Percentiles rank a stretch among this genome's conserved stretches.
Conservation (phyloP, 805 yeast genomes). For the Kodamaea leandrae region DNA sequence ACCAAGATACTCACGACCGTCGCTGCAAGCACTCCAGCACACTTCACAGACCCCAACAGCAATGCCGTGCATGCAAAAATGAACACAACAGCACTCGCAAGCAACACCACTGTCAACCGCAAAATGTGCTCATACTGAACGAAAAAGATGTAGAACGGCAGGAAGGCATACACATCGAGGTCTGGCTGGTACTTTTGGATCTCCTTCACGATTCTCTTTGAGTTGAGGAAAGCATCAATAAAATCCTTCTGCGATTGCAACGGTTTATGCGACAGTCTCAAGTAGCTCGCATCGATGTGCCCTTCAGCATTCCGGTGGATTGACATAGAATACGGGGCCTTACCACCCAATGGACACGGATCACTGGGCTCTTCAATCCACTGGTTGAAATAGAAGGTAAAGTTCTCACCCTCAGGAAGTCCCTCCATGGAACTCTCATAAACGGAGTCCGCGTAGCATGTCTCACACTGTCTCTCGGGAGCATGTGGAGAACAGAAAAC, state of each 20-base stretch:
- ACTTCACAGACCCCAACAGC: conserved; percentile 3
- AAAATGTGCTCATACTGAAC: conserved; percentile 79
- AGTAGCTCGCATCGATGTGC: conserved; percentile 55
- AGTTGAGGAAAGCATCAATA: conserved; percentile 72
- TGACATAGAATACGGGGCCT: conserved; percentile 79
- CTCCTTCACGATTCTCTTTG: conserved; percentile 63
- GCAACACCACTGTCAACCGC: conserved; percentile 51
- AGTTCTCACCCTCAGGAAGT: conserved; percentile 70
- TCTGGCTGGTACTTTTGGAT: conserved; percentile 36
- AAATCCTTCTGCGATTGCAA: conserved; percentile 81
- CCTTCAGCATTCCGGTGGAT: conserved; percentile 43
- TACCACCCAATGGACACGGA: conserved; percentile 93
- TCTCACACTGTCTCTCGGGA: conserved; percentile 67
- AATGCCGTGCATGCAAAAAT: conserved; percentile 64
- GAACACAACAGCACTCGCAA: conserved; percentile 53
- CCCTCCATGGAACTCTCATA: conserved; percentile 79
- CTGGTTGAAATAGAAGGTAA: conserved; percentile 65
- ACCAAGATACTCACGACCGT: conserved; percentile 65
- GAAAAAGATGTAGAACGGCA: conserved; percentile 89
- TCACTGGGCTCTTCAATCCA: conserved; percentile 88
- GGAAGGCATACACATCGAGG: conserved; percentile 76
- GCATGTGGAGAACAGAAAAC: conserved; percentile 61
- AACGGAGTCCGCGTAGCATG: conserved; percentile 61
- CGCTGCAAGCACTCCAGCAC: conserved; percentile 41
- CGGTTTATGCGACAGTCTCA: conserved; percentile 78